phyloP scores from a whole-genome alignment of 768 basidiomycete genomes.

The Imleria badia region DNA sequence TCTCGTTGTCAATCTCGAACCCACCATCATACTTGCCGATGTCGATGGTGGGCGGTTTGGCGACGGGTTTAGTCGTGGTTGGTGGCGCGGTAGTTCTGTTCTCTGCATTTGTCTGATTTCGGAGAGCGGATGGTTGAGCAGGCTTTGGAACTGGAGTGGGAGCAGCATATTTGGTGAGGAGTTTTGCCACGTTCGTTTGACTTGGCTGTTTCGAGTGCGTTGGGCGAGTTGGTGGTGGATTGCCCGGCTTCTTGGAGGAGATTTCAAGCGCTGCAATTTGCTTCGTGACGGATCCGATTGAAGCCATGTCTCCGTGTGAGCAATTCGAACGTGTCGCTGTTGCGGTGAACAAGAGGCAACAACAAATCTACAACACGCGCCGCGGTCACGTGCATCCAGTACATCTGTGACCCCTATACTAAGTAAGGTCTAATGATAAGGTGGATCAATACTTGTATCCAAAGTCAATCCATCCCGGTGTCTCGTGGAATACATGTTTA shows the following conservation, averaged over 20 bases:
- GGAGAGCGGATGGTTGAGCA: slow-evolving; percentile 41
- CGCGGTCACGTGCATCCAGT: slow-evolving; percentile 28
- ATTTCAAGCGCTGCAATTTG: slow-evolving; percentile 73
- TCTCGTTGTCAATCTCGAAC: slow-evolving; percentile 86
- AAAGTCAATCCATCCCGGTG: slow-evolving; percentile 57
- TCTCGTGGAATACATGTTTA: slow-evolving; percentile 49
- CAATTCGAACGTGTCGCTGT: not conserved
- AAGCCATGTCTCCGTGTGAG: slow-evolving; percentile 39
- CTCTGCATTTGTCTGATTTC: slow-evolving; percentile 36
- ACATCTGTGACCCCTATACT: too few species aligned
- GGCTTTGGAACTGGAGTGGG: slow-evolving; percentile 47
- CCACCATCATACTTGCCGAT: slow-evolving; percentile 97
- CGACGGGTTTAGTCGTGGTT: slow-evolving; percentile 16
- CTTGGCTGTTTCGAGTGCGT: slow-evolving; percentile 53
- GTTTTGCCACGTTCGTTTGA: slow-evolving; percentile 64
- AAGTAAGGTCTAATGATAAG: not conserved
- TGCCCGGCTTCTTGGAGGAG: slow-evolving; percentile 47
- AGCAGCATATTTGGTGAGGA: slow-evolving; percentile 72
- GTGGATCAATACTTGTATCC: slow-evolving; percentile 33
- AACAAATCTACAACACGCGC: slow-evolving; percentile 23
- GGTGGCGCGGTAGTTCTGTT: slow-evolving; percentile 29
- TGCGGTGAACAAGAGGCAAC: not conserved
- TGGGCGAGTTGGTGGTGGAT: slow-evolving; percentile 29
- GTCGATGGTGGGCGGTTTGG: slow-evolving; percentile 45
- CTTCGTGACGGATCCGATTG: slow-evolving; percentile 54